These are phyloP conservation scores for Saccharum officinarum DNA, from an alignment of 176 grass and related monocot species.

Conservation along the genomic window DNA sequence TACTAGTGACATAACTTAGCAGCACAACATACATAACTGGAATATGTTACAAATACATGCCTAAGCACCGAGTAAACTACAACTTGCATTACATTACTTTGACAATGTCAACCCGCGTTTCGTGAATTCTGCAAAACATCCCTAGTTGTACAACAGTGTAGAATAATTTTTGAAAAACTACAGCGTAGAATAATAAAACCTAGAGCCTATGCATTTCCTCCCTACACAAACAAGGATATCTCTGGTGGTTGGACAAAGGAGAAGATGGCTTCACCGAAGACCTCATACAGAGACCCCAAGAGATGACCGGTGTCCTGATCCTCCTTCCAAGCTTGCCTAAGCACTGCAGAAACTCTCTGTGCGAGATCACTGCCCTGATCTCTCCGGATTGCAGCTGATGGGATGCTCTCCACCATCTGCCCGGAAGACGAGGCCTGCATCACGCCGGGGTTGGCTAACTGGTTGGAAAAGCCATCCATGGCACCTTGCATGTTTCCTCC, in stretches of 20 bases:
- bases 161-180: background rate
- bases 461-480: constrained; percentile 50
- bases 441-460: constrained; percentile 40
- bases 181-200: background rate
- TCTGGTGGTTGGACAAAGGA: constrained; percentile 78
- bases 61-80: too few relatives aligned
- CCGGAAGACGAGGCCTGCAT: constrained; percentile 47
- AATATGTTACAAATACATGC: too few relatives aligned
- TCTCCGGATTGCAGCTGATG: constrained; percentile 34
- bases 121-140: background rate
- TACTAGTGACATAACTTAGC: too few relatives aligned
- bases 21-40: too few relatives aligned
- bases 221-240: constrained; percentile 66
- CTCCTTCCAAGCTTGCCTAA: constrained; percentile 94
- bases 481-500: constrained; percentile 43
- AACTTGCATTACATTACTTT: too few relatives aligned
- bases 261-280: constrained; percentile 83
- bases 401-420: constrained; percentile 30
- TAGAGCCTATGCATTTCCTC: background rate
- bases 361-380: constrained; percentile 36
- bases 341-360: constrained; percentile 50
- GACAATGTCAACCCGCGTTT: too few relatives aligned
- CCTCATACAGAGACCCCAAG: constrained; percentile 51
- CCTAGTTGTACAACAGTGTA: constrained; percentile 11
- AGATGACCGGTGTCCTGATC: constrained; percentile 71